Percentiles rank a stretch among this genome's conserved stretches.
These are phyloP conservation scores for Pythium scleroteichum DNA, from an alignment of 352 stramenopile species.

Conservation along the genomic window DNA sequence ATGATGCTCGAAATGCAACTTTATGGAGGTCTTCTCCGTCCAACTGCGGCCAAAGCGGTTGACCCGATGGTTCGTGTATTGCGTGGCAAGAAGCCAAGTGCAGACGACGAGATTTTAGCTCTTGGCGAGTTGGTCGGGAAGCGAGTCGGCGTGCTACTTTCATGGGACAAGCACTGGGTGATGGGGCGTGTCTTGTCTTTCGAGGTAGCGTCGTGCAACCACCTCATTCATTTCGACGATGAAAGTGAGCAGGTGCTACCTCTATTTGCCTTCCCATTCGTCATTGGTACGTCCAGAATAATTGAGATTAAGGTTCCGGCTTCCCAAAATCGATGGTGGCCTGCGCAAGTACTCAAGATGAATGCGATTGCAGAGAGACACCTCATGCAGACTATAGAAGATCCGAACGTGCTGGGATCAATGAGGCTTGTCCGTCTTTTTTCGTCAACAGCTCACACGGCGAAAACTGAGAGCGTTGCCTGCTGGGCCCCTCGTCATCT, in stretches of 20 bases:
- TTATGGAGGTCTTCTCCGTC: slow-evolving; percentile 64
- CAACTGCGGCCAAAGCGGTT: slow-evolving; percentile 63
- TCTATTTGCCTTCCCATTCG: slow-evolving; percentile 68
- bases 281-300: slow-evolving; percentile 64
- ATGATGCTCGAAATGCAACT: slow-evolving; percentile 86
- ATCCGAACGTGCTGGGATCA: slow-evolving; percentile 32
- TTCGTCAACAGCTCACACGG: slow-evolving; percentile 24
- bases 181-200: slow-evolving; percentile 71
- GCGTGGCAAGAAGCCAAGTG: slow-evolving; percentile 51
- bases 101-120: slow-evolving; percentile 41
- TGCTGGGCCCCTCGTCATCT: slow-evolving; percentile 80
- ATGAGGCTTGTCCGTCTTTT: slow-evolving; percentile 75
- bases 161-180: slow-evolving; percentile 81
- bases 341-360: slow-evolving; percentile 63
- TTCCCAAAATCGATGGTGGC: slow-evolving; percentile 71
- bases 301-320: slow-evolving; percentile 70
- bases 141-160: slow-evolving; percentile 63
- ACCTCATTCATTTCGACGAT: slow-evolving; percentile 76
- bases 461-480: slow-evolving; percentile 51
- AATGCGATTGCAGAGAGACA: slow-evolving; percentile 62
- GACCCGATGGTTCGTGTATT: slow-evolving; percentile 45
- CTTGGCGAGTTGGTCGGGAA: slow-evolving; percentile 70
- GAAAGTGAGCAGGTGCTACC: slow-evolving; percentile 56
- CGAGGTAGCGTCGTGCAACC: slow-evolving; percentile 47
- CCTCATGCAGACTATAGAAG: slow-evolving; percentile 38